Percentiles rank a stretch among this genome's conserved stretches.
These are phyloP conservation scores for Dittrichia graveolens DNA, from an alignment of 129 eudicot genomes.

Conservation along the genomic window DNA sequence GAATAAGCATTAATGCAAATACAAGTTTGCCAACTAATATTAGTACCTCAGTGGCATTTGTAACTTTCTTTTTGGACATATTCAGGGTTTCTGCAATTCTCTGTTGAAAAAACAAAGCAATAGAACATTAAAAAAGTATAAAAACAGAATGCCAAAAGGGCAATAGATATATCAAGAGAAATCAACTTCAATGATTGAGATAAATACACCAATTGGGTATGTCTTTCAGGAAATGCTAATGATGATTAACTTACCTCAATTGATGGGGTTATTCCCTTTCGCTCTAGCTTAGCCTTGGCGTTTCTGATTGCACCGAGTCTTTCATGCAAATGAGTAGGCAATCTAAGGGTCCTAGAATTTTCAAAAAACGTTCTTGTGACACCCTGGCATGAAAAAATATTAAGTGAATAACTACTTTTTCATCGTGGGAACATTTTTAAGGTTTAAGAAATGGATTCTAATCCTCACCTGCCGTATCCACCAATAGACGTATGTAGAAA, in stretches of 20 bases:
- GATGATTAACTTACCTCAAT: conserved; percentile 60
- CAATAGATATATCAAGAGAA: not conserved
- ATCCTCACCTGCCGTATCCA: conserved; percentile 94
- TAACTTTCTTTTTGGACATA: conserved; percentile 89
- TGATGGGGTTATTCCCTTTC: conserved; percentile 89
- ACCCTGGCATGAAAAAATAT: conserved; percentile 61
- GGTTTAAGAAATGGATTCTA: conserved; percentile 5
- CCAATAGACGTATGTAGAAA: conserved; percentile 98
- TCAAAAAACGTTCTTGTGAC: conserved; percentile 84
- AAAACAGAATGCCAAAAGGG: not conserved
- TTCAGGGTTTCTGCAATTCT: conserved; percentile 74
- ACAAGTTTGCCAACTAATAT: conserved; percentile 16
- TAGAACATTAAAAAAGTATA: conserved; percentile 5
- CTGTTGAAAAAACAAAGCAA: conserved; percentile 35
- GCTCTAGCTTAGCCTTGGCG: conserved; percentile 75
- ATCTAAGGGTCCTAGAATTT: conserved; percentile 74
- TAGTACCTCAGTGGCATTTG: conserved; percentile 92
- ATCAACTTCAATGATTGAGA: not conserved
- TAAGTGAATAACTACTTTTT: not conserved
- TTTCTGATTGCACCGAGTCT: conserved; percentile 76
- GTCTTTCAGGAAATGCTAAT: not conserved
- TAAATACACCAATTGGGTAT: conserved; percentile 3
- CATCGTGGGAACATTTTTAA: not conserved
- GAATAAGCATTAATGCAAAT: not conserved
- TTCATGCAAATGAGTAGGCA: conserved; percentile 92